Evolutionary conservation across 257 asterid species (phyloP), one percentile per base, ranked within the genome.

Genomic region (Primulina huaijiensis): DNA sequence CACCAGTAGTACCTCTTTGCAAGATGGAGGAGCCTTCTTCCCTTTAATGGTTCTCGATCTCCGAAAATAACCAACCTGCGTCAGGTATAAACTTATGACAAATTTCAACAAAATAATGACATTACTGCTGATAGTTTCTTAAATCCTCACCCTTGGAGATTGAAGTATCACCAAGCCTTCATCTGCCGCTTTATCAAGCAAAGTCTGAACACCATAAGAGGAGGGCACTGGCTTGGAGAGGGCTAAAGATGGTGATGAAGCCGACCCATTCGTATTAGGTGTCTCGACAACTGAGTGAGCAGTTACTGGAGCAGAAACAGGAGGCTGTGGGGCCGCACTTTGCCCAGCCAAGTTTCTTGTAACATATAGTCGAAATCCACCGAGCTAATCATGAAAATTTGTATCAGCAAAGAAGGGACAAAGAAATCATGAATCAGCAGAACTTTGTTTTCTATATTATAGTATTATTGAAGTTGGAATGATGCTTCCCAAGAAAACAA

Each of bases 1-100:
- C 20, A 37, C 74, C 60, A 71, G 73, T 5, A 43, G 65, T 66
- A 92, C 98, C 97, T 90, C 95, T 79, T 86, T 84, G 86, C 95
- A 90, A 40, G 96, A 66, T 56, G 92, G 96, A 77, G 96, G 96
- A 53, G 88, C 83, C 68, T 76, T 82, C 72, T 86, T 90, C 73
- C 96, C 95, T 81, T 90, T 92, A 60, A 92, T 88, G 40, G 90
- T 90, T 76, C 98, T 86, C 46, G 88, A 87, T 88, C 96, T 87
- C 82, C 92, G 79, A 71, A 92, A 92, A 75, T 50, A 81, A 50
- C 98, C 98, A 68, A 92, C 98, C 98, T 92, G 92, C 80, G 78
- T 67, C 58, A 40, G 10, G 21, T 60, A 72, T 30, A 70, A 37
- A 19, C 65, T 74, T 72, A 73, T 43, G 59, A 37, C 31, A 52